Conservation (phyloP, 1,284 basidiomycete species). For the Sporisorium graminicola region DNA sequence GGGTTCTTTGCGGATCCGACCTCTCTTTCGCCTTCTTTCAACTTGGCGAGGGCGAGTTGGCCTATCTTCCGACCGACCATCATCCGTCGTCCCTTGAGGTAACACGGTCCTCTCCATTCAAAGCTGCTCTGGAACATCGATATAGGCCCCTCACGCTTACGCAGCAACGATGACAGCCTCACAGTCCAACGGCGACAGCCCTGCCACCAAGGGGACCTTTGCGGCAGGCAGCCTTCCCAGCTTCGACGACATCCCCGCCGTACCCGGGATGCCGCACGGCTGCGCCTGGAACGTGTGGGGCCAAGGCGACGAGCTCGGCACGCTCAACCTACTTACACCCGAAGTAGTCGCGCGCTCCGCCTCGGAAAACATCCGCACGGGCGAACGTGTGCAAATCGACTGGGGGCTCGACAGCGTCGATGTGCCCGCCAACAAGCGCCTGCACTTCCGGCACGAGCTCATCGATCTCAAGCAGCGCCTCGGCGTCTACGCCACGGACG, state of each 20-base stretch:
- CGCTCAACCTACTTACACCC: slow-evolving; percentile 42
- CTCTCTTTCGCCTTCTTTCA: too few species aligned
- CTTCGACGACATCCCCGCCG: slow-evolving; percentile 36
- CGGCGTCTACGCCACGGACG: slow-evolving; percentile 47
- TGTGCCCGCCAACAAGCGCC: slow-evolving; percentile 34
- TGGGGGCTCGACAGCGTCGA: slow-evolving; percentile 52
- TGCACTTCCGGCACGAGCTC: slow-evolving; percentile 29
- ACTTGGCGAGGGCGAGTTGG: too few species aligned
- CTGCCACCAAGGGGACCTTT: slow-evolving; percentile 4
- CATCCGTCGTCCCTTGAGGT: not conserved
- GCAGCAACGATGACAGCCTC: slow-evolving; percentile 2
- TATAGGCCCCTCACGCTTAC: not conserved
- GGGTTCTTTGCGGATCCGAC: not conserved
- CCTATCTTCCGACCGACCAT: not conserved
- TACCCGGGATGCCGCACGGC: slow-evolving; percentile 43
- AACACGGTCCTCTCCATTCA: not conserved
- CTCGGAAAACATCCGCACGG: slow-evolving; percentile 39
- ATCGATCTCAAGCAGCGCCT: slow-evolving; percentile 43
- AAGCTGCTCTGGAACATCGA: not conserved
- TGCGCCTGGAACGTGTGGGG: slow-evolving; percentile 51
- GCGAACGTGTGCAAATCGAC: slow-evolving; percentile 46
- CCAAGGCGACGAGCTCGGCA: slow-evolving; percentile 33
- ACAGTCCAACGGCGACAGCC: not conserved
- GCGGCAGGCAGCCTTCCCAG: slow-evolving; percentile 17
- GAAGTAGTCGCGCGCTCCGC: slow-evolving; percentile 28